These are phyloP conservation scores for Hanseniaspora hatyaiensis DNA, from an alignment of 805 yeast genomes.

Conservation along the genomic window DNA sequence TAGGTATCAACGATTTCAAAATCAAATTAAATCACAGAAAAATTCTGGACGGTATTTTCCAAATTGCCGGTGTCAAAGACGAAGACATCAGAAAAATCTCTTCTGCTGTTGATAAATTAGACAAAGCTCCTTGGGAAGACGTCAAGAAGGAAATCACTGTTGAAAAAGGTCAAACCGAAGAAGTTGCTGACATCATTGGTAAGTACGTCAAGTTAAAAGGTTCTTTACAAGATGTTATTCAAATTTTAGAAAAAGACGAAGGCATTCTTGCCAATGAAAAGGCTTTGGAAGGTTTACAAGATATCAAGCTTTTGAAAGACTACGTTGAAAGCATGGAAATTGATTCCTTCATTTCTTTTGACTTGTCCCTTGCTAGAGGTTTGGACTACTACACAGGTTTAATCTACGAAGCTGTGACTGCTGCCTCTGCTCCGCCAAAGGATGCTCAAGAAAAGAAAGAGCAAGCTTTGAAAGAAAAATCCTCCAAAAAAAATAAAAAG, in stretches of 20 bases:
- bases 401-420: constrained; percentile 91
- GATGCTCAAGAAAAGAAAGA: constrained; percentile 59
- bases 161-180: constrained; percentile 83
- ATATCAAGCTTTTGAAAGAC: constrained; percentile 61
- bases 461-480: constrained; percentile 29
- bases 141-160: constrained; percentile 85
- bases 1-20: constrained; percentile 83
- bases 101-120: constrained; percentile 92
- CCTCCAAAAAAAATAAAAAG: constrained; percentile 18
- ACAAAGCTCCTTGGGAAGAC: constrained; percentile 88
- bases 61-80: constrained; percentile 85
- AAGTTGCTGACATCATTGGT: constrained; percentile 87
- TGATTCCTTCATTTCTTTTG: constrained; percentile 59
- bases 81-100: constrained; percentile 90
- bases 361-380: constrained; percentile 92
- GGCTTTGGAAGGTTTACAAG: constrained; percentile 71
- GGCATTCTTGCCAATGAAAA: constrained; percentile 50
- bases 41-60: constrained; percentile 88
- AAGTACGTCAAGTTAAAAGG: constrained; percentile 82
- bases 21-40: constrained; percentile 91
- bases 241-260: constrained; percentile 44
- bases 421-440: constrained; percentile 89
- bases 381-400: constrained; percentile 95
- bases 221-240: constrained; percentile 50
- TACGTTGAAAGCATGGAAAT: constrained; percentile 79